Percentiles rank a stretch among this genome's conserved stretches.
These are phyloP conservation scores for Cornus kousa DNA, from an alignment of 148 eudicot species.

Conservation along the genomic window DNA sequence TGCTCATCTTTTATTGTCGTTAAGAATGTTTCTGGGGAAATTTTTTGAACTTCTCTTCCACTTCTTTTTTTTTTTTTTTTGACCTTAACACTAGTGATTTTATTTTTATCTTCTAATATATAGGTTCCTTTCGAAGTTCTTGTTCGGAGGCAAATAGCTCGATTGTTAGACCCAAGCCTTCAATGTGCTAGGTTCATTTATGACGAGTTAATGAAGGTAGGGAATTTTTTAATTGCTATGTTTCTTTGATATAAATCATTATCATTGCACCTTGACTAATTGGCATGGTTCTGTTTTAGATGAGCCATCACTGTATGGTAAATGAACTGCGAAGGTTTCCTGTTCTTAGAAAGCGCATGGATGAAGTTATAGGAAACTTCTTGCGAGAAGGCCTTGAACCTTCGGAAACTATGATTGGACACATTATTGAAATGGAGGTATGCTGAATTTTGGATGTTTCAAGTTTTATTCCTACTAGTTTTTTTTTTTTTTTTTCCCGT, in stretches of 20 bases:
- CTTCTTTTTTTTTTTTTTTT: background rate
- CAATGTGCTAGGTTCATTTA: slow-evolving; percentile 94
- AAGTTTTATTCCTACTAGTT: too few species aligned
- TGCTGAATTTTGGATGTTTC: slow-evolving; percentile 1
- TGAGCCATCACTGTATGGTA: slow-evolving; percentile 84
- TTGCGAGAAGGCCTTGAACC: slow-evolving; percentile 84
- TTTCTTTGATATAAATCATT: background rate
- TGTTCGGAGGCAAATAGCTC: slow-evolving; percentile 85
- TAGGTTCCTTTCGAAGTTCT: slow-evolving; percentile 62
- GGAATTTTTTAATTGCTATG: background rate
- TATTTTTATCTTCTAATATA: slow-evolving; percentile 11
- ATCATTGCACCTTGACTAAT: background rate
- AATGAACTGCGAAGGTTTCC: slow-evolving; percentile 87
- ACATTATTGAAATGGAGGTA: slow-evolving; percentile 97
- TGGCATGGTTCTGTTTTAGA: slow-evolving; percentile 40
- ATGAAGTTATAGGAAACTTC: slow-evolving; percentile 77
- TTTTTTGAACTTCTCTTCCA: background rate
- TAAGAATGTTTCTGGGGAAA: background rate
- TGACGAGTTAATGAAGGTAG: slow-evolving; percentile 83
- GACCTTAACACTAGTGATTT: background rate
- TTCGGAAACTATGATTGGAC: slow-evolving; percentile 74
- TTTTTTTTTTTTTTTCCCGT: too few species aligned
- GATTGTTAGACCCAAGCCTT: slow-evolving; percentile 88
- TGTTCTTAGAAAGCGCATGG: slow-evolving; percentile 77
- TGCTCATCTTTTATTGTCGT: background rate